phyloP scores from a whole-genome alignment of 2,329 filamentous ascomycete genomes.

The Diaporthe vexans region DNA sequence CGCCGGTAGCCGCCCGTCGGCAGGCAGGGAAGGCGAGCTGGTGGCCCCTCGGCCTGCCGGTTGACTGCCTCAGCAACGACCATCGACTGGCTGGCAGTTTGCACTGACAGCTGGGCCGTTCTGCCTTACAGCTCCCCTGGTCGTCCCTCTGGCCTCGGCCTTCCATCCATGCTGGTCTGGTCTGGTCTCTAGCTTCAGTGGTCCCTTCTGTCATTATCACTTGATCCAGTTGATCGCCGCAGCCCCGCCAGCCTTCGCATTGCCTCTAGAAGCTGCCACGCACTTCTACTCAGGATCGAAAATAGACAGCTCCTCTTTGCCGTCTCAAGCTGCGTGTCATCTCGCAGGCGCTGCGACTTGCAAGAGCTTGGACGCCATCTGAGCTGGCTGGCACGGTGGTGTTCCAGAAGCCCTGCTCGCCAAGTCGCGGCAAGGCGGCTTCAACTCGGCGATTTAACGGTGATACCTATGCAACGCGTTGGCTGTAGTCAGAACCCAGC shows the following conservation, averaged over 20 bases:
- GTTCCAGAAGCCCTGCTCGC: conserved; percentile 37
- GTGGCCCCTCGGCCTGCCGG: conserved; percentile 21
- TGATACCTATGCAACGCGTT: conserved; percentile 24
- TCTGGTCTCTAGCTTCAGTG: neutral
- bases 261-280: conserved; percentile 1
- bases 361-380: neutral
- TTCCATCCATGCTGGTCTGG: neutral
- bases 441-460: conserved; percentile 31
- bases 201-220: conserved; percentile 26
- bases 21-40: conserved; percentile 11
- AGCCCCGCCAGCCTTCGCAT: neutral
- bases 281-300: neutral
- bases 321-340: neutral
- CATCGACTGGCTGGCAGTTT: neutral
- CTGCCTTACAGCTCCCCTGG: neutral
- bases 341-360: neutral
- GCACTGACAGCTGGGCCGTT: too few relatives aligned
- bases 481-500: conserved; percentile 24
- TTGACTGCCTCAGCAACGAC: neutral
- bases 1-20: conserved; percentile 9
- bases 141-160: neutral
- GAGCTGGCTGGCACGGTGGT: conserved; percentile 12
- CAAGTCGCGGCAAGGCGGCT: conserved; percentile 33
- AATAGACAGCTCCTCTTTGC: neutral
- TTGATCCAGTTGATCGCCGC: conserved; percentile 15